These are phyloP conservation scores for Cladophialophora immunda DNA, from an alignment of 2,329 filamentous ascomycete genomes.

Conservation along the genomic window DNA sequence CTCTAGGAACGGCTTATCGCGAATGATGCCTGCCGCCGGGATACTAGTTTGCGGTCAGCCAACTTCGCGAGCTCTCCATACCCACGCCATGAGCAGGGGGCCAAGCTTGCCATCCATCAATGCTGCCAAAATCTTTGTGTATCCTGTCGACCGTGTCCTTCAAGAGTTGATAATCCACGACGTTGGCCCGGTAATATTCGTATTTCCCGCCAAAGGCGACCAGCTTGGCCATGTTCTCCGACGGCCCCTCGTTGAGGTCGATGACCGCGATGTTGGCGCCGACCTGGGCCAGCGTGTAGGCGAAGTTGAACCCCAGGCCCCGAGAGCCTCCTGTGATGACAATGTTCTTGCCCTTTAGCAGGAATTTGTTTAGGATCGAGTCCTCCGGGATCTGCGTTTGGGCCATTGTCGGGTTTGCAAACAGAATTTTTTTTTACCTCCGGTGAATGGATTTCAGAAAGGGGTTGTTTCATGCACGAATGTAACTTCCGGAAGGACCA, in stretches of 20 bases:
- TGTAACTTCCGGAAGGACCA: not conserved
- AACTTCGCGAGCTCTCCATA: too few relatives aligned
- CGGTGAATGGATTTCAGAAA: not conserved
- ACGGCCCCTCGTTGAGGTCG: slow-evolving; percentile 5
- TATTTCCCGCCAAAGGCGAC: slow-evolving; percentile 1
- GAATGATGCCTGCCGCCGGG: slow-evolving; percentile 28
- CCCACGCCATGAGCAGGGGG: not conserved
- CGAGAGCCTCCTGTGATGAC: slow-evolving; percentile 40
- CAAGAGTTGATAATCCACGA: slow-evolving; percentile 18
- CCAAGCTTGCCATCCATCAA: slow-evolving; percentile 20
- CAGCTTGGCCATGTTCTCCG: slow-evolving; percentile 3
- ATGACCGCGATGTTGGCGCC: slow-evolving; percentile 28
- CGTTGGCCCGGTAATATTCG: slow-evolving; percentile 24
- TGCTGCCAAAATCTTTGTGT: slow-evolving; percentile 24
- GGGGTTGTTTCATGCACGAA: not conserved
- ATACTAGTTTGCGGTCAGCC: slow-evolving; percentile 38
- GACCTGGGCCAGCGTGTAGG: slow-evolving; percentile 33
- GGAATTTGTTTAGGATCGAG: slow-evolving; percentile 18
- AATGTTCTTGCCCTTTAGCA: slow-evolving; percentile 36
- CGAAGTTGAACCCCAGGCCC: slow-evolving; percentile 37
- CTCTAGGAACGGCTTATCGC: slow-evolving; percentile 25
- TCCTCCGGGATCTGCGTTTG: not conserved
- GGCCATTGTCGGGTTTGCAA: not conserved
- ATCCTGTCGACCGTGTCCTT: slow-evolving; percentile 19
- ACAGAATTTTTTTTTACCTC: not conserved